Conservation (phyloP, 2,329 filamentous ascomycete genomes). For the Arthroderma uncinatum region DNA sequence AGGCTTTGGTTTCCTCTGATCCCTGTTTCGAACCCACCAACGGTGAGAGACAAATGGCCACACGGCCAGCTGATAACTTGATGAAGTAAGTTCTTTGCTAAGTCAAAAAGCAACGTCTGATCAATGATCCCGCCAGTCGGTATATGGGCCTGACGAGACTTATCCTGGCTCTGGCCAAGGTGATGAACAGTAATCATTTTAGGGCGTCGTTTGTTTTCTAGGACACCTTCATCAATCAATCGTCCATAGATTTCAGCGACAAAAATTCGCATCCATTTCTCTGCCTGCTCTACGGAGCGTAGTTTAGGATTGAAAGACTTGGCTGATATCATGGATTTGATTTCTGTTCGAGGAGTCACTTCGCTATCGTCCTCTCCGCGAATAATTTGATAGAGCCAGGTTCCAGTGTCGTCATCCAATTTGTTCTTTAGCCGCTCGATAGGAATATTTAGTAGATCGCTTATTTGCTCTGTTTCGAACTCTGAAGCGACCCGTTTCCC, state of each 20-base stretch:
- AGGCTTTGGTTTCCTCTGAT: conserved; percentile 77
- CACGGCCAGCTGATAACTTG: conserved; percentile 84
- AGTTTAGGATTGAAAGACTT: conserved; percentile 88
- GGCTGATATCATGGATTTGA: conserved; percentile 94
- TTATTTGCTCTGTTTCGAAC: conserved; percentile 71
- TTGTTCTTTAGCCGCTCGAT: conserved; percentile 66
- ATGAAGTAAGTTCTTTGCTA: conserved; percentile 63
- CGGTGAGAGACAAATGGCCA: conserved; percentile 74
- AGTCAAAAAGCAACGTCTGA: conserved; percentile 59
- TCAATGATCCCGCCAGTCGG: conserved; percentile 63
- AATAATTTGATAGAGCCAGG: conserved; percentile 75
- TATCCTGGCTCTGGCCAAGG: conserved; percentile 59
- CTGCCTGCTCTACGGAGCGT: conserved; percentile 63
- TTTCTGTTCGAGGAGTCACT: conserved; percentile 80
- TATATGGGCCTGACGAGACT: conserved; percentile 66
- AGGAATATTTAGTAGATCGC: conserved; percentile 60
- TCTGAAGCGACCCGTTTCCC: conserved; percentile 73
- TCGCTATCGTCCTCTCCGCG: conserved; percentile 78
- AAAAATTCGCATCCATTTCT: conserved; percentile 83
- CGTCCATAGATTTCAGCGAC: conserved; percentile 81
- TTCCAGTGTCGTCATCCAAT: conserved; percentile 71
- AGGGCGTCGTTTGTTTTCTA: conserved; percentile 77
- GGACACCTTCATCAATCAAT: conserved; percentile 77
- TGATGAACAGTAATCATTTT: conserved; percentile 79
- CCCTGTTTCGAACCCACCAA: conserved; percentile 87